A percentile compares a stretch with the other conserved stretches of the same genome.
These are phyloP conservation scores for Acanthamoeba healyi DNA, from an alignment of 208 protist species.

Conservation along the genomic window DNA sequence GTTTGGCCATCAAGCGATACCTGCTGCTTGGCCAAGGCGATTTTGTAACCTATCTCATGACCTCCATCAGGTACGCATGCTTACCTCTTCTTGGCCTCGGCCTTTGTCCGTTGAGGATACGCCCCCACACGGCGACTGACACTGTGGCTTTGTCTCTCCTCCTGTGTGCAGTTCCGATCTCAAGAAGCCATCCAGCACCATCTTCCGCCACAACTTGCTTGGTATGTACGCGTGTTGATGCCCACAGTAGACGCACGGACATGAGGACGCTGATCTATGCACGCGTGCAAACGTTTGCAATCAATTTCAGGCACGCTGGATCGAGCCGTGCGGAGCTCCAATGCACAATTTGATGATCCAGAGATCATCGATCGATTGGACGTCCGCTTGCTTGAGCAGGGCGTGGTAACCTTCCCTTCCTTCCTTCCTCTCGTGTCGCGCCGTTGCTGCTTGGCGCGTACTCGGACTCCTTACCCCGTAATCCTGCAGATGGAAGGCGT, in stretches of 20 bases:
- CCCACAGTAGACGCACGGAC: too few relatives aligned
- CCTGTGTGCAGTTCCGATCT: conserved; percentile 71
- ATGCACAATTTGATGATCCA: conserved; percentile 85
- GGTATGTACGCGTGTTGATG: neutral
- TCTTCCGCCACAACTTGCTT: conserved; percentile 87
- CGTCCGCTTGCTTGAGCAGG: conserved; percentile 82
- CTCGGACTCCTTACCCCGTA: too few relatives aligned
- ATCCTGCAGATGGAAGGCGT: neutral
- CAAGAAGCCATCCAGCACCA: conserved; percentile 71
- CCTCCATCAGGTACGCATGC: conserved; percentile 78
- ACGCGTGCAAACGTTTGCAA: too few relatives aligned
- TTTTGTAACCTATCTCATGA: conserved; percentile 91
- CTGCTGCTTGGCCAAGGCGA: conserved; percentile 92
- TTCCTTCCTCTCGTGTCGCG: neutral
- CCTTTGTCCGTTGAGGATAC: too few relatives aligned
- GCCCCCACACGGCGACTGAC: too few relatives aligned
- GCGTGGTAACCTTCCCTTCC: neutral
- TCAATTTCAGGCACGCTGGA: conserved; percentile 84
- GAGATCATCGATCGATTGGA: conserved; percentile 88
- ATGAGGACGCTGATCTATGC: too few relatives aligned
- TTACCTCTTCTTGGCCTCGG: neutral
- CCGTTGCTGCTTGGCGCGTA: too few relatives aligned
- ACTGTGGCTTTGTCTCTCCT: neutral
- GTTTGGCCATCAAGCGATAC: conserved; percentile 87
- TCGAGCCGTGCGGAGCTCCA: conserved; percentile 83